Evolutionary conservation across 148 eudicot genomes (phyloP).

Genomic region (Rhododendron kiyosumense): DNA sequence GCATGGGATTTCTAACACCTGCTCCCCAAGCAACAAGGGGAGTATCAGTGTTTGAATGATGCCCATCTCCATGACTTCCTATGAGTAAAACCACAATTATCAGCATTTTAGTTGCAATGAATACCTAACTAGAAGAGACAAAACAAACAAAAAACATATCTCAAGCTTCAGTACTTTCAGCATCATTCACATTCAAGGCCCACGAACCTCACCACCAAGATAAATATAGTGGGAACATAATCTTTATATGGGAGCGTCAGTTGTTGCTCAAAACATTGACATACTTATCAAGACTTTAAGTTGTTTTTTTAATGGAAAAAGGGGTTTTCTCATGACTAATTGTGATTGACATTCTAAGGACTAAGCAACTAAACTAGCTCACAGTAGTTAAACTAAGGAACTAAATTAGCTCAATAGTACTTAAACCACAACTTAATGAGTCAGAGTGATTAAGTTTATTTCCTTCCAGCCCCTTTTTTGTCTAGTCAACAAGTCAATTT

Average conservation of each 20-base stretch:
- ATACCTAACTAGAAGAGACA: neutral
- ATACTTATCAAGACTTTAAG: neutral
- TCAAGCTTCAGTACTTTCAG: neutral
- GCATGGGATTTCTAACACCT: conserved; percentile 70
- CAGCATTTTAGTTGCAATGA: conserved; percentile 13
- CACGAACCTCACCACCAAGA: neutral
- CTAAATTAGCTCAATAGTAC: neutral
- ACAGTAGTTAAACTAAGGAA: neutral
- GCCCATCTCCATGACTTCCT: conserved; percentile 99
- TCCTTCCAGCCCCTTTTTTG: neutral
- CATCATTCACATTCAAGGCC: neutral
- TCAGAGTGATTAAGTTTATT: neutral
- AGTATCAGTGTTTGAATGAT: conserved; percentile 82
- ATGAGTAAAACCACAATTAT: conserved; percentile 20
- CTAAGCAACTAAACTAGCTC: neutral
- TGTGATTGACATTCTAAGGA: neutral
- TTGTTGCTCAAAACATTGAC: neutral
- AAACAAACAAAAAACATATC: neutral
- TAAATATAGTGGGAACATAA: neutral
- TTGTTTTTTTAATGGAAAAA: neutral
- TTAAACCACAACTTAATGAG: neutral
- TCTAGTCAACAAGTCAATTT: neutral
- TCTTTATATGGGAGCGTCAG: neutral
- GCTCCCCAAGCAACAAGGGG: conserved; percentile 99
- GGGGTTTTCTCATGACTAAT: neutral